Evolutionary conservation across 2,329 filamentous ascomycete species (phyloP).

Genomic region (Calonectria leucothoes): DNA sequence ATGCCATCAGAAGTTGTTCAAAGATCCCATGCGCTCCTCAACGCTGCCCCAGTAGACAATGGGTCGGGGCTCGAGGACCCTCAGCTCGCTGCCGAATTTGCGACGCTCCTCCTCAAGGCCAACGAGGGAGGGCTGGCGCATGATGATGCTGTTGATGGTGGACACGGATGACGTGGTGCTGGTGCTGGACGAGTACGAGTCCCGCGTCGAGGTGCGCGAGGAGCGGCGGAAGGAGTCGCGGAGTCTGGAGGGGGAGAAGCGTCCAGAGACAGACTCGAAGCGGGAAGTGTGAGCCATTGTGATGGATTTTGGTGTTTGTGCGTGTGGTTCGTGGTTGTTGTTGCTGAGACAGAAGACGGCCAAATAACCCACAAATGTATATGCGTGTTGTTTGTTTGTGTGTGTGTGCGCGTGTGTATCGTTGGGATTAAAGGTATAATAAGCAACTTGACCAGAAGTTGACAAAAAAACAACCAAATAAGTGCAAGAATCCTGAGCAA

Average conservation of each 20-base stretch:
- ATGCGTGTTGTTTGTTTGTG: too few species aligned
- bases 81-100: constrained; percentile 64
- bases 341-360: not conserved
- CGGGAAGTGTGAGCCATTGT: constrained; percentile 48
- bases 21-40: constrained; percentile 67
- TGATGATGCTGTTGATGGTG: constrained; percentile 70
- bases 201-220: constrained; percentile 52
- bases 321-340: not conserved
- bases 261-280: constrained; percentile 62
- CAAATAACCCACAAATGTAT: not conserved
- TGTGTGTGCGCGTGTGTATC: too few species aligned
- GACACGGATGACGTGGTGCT: constrained; percentile 58
- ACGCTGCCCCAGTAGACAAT: constrained; percentile 73
- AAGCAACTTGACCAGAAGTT: constrained; percentile 42
- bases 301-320: not conserved
- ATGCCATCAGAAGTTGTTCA: constrained; percentile 35
- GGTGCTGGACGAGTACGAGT: constrained; percentile 55
- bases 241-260: constrained; percentile 62
- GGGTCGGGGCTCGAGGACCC: constrained; percentile 70
- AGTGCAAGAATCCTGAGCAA: constrained; percentile 1
- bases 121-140: constrained; percentile 67
- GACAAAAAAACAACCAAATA: constrained; percentile 16
- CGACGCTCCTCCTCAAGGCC: constrained; percentile 68
- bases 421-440: not conserved
- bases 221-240: constrained; percentile 66